Base-by-base conservation (phyloP, 1,284 basidiomycete genomes). In the Boletus calvinii region DNA sequence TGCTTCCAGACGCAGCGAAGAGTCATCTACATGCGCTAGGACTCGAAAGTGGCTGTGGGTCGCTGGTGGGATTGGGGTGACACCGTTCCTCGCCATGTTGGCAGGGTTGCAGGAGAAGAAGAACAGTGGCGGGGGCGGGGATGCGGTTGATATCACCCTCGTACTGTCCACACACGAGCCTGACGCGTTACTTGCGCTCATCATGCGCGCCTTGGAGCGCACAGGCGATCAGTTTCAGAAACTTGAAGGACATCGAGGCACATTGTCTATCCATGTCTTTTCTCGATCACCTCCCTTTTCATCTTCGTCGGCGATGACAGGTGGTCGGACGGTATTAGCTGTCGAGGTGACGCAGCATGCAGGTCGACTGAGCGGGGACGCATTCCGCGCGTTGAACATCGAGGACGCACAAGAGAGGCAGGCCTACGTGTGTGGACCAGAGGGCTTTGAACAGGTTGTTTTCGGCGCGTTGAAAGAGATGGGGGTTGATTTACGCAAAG, bases 71-170 rank as follows among this genome's bases (percentile, higher is more conserved):
- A 67, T 69, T 22, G 66, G 63, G 6, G 45, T 65, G 51, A 69
- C 66, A 9, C 63, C 63, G 2, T 69, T 65, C 54, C 56, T 69
- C 22, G 66, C 62, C n/a, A 67, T 67, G 65, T 37, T 67, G 24
- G 52, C 43, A 7, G 46, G 53, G 15, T 44, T 63, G 22, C 43
- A 15, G 20, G 36, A 46, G 26, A 48, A 31, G 8, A 45, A 29
- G 17, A 15, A 1, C 1, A 13, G 26, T 5, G 9, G n/a, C 6
- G 30, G 15, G 4, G 20, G 13, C 2, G 15, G 17, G 2, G n/a
- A 38, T 8, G 15, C 3, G 18, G 60, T 58, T 22, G 49, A 68
- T 18, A 59, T 67, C 17, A n/a, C 35, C 12, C 51, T 68, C 15
- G 26, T 54, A 1, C 32, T 67, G n/a, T 62, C 66, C 10, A 62